Conservation (phyloP, 1,139 yeast species). For the Kodamaea alishanica region DNA sequence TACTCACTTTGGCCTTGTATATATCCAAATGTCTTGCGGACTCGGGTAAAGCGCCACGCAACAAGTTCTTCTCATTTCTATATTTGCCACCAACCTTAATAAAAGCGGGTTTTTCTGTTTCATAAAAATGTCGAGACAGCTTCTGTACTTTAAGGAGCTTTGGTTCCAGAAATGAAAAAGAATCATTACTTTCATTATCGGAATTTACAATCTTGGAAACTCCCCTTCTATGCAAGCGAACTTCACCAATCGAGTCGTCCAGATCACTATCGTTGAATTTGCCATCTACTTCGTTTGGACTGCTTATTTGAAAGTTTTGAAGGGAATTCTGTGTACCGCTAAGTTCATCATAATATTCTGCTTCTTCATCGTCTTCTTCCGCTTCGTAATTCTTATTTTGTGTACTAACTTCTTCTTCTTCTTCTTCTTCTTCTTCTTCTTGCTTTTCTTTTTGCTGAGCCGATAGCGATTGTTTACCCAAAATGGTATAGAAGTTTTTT, state of each 20-base stretch:
- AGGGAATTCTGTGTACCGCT: not conserved
- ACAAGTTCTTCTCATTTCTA: conserved; percentile 26
- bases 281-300: not conserved
- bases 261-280: not conserved
- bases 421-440: conserved; percentile 11
- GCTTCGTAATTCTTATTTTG: not conserved
- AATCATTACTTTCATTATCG: no score
- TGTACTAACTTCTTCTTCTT: conserved; percentile 4
- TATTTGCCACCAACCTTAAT: conserved; percentile 34
- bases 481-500: conserved; percentile 36
- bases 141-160: no score
- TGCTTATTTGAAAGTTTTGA: no score
- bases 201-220: no score
- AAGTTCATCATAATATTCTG: conserved; percentile 5
- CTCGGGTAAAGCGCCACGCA: conserved; percentile 39
- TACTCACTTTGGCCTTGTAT: conserved; percentile 16
- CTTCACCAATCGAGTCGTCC: no score
- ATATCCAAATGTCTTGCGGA: conserved; percentile 32
- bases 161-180: no score
- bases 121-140: no score
- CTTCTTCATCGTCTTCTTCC: conserved; percentile 3
- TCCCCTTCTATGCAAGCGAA: no score
- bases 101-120: conserved; percentile 16
- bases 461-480: conserved; percentile 25
- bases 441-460: conserved; percentile 8